Evolutionary conservation across 495 filamentous ascomycete genomes (phyloP).

Genomic region (Umbilicaria muhlenbergii): DNA sequence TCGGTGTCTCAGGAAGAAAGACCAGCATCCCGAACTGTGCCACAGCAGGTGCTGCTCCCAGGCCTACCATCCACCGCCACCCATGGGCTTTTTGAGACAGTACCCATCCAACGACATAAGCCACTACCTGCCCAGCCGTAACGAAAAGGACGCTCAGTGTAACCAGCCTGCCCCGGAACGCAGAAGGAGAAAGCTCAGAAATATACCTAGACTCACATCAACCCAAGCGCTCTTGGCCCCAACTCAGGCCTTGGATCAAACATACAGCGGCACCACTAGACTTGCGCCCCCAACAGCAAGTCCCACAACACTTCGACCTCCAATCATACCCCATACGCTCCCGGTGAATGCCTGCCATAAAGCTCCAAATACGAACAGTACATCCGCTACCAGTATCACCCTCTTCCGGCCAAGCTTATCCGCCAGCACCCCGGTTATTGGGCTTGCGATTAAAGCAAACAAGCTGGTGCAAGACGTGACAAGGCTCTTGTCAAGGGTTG

Average conservation of each 20-base stretch:
- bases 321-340: constrained; percentile 54
- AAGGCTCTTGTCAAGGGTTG: constrained; percentile 64
- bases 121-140: constrained; percentile 71
- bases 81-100: constrained; percentile 43
- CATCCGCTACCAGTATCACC: constrained; percentile 67
- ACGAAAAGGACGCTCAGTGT: constrained; percentile 68
- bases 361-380: constrained; percentile 62
- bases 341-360: constrained; percentile 48
- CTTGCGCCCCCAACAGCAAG: constrained; percentile 70
- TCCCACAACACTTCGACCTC: constrained; percentile 68
- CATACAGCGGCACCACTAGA: constrained; percentile 63
- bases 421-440: constrained; percentile 58
- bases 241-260: constrained; percentile 1
- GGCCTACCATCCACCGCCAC: constrained; percentile 84
- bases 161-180: constrained; percentile 59
- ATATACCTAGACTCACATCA: constrained; percentile 40
- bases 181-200: constrained; percentile 65
- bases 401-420: constrained; percentile 58
- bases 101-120: constrained; percentile 62
- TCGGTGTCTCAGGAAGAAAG: constrained; percentile 68
- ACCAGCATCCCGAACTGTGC: constrained; percentile 50
- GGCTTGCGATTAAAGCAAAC: constrained; percentile 63
- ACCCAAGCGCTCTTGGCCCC: background rate
- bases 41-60: constrained; percentile 64
- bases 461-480: constrained; percentile 73